Base-by-base conservation (phyloP, 2,329 filamentous ascomycete species). In the Leptographium radiaticola region DNA sequence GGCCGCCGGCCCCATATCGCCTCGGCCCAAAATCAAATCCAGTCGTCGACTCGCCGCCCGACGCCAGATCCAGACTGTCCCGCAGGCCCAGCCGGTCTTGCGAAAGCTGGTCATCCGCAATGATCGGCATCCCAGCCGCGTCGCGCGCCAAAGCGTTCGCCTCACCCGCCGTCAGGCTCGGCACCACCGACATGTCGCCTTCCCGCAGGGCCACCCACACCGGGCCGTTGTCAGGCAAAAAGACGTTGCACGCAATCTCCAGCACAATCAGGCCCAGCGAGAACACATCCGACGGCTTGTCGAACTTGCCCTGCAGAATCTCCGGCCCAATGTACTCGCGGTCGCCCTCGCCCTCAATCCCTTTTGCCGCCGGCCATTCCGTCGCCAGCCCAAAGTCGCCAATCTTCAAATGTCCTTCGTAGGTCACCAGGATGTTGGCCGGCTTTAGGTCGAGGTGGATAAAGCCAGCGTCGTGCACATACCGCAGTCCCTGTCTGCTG, bases 291-390 rank as follows among this genome's bases (percentile, higher is more conserved):
- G 89, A 87, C 40, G 91, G 87, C 67, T 91, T 93, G 70, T 95
- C 89, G 61, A 86, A 93, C 58, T 83, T 80, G 44, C 90, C 91
- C 64, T 81, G 81, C 20, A 98, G 80, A 57, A 95, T 89, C 68
- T 98, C 93, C 0, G 90, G 90, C 1, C 87, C 91, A 65, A 98
- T 91, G 66, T 98, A 98, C 66, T 95, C 88, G 50, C 93, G 87
- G 66, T 98, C 93, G 36, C 93, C 93, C 71, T 98, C 93, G 44
- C 87, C 86, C 60, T 96, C 89, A 57, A 93, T 85, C 53, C 83
- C 81, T 53, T 80, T 75, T 48, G 83, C 78, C 16, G 85, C 87
- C 15, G 89, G 87, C 82, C 87, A 91, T 12, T 75, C 68, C 43
- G 86, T 83, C 31, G 93, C 90, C 71, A 93, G 75, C 43, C 87